phyloP scores from a whole-genome alignment of 2,329 filamentous ascomycete genomes.

The Botrytis fragariae region DNA sequence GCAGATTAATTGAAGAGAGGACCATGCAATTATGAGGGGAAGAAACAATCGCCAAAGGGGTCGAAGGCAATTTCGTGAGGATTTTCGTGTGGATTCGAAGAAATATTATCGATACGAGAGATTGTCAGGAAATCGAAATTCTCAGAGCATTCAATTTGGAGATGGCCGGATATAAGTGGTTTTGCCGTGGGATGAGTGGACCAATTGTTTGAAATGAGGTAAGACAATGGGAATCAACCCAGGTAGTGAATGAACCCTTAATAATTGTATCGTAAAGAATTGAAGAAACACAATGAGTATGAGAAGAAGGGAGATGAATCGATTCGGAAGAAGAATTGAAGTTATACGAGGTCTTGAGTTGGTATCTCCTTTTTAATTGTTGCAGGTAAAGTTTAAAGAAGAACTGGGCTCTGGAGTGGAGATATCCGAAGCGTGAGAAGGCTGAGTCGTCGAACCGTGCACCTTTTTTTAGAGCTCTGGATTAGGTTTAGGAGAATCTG shows the following conservation, averaged over 20 bases:
- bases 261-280: neutral
- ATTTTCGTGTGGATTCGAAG: conserved; percentile 18
- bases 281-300: neutral
- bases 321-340: neutral
- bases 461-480: conserved; percentile 17
- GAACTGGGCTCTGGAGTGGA: neutral
- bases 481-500: conserved; percentile 22
- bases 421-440: conserved; percentile 19
- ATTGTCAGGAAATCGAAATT: conserved; percentile 13
- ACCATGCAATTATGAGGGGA: conserved; percentile 31
- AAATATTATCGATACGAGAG: conserved; percentile 31
- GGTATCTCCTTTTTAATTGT: conserved; percentile 21
- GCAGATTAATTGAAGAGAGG: conserved; percentile 16
- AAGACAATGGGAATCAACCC: neutral
- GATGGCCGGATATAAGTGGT: neutral
- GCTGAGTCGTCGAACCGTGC: conserved; percentile 30
- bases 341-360: neutral
- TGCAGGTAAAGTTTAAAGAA: conserved; percentile 20
- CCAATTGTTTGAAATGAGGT: conserved; percentile 9
- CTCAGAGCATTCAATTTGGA: conserved; percentile 11
- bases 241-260: neutral
- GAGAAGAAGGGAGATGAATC: neutral
- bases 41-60: conserved; percentile 10
- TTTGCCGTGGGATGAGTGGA: conserved; percentile 3
- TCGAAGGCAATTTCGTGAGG: conserved; percentile 4